Evolutionary conservation across 805 yeast genomes (phyloP), one percentile per base, ranked within the genome.

Genomic region (Candida incommunis): DNA sequence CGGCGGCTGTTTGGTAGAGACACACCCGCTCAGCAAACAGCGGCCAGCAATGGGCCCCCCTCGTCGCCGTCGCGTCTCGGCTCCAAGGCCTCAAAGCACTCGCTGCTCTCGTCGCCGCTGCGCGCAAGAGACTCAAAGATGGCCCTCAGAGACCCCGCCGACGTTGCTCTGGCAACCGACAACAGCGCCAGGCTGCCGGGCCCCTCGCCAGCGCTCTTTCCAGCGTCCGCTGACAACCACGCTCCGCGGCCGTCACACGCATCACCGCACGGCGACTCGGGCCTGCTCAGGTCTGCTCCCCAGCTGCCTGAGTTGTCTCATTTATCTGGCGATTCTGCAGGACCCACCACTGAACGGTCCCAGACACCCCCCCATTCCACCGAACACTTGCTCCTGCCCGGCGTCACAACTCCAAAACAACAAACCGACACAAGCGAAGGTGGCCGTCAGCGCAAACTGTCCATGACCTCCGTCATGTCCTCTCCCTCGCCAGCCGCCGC

Each of bases 1-100:
- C 24, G 45, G 35, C 34, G 50, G 34, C 41, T 46, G 26, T 46
- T 49, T 37, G 18, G 37, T 18, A 31, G 37, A n/a, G 37, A 31
- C 20, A 7, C 13, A 5, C 7, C 37, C 13, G 37, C 37, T n/a
- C 37, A 9, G 37, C 20, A 5, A 5, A 7, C 11, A 11, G 7
- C 37, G 18, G 4, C 37, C 20, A 13, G 18, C 37, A 11, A 11
- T 7, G n/a, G n/a, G n/a, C 37, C 37, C 37, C 11, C 37, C 18
- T 18, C 37, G n/a, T 31, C 37, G 37, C 37, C 37, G 20, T 31
- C 37, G 18, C 13, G 37, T 7, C 37, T 31, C 18, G 7, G 11
- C 13, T 7, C 18, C 37, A 31, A 18, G 20, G 20, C 37, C 5
- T 31, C 37, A 11, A 7, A n/a, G 18, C 11, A 7, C 5, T 11